These are phyloP conservation scores for Henckelia pumila DNA, from an alignment of 257 asterid genomes.

Conservation along the genomic window DNA sequence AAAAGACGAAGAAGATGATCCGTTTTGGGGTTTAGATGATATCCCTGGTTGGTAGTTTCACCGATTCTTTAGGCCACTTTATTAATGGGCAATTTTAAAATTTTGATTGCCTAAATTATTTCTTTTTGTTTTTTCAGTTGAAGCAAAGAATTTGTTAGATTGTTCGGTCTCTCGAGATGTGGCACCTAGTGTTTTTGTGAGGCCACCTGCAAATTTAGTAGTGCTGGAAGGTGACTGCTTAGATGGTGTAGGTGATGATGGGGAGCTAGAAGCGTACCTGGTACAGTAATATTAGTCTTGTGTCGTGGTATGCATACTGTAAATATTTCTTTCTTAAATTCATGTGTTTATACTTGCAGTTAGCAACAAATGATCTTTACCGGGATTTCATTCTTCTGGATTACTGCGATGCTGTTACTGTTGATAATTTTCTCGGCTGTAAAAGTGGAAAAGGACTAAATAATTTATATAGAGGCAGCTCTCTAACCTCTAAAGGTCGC, in stretches of 20 bases:
- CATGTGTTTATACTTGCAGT: slow-evolving; percentile 45
- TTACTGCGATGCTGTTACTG: slow-evolving; percentile 64
- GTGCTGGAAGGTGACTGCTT: slow-evolving; percentile 98
- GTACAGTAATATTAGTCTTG: slow-evolving; percentile 35
- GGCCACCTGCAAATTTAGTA: slow-evolving; percentile 90
- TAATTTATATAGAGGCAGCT: slow-evolving; percentile 38
- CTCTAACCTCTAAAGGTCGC: slow-evolving; percentile 43
- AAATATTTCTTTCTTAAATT: slow-evolving; percentile 17
- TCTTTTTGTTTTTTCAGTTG: slow-evolving; percentile 51
- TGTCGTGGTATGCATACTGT: slow-evolving; percentile 3
- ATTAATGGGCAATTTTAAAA: slow-evolving; percentile 5
- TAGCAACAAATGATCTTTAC: slow-evolving; percentile 77
- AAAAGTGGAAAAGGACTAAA: slow-evolving; percentile 45
- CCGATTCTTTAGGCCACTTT: slow-evolving; percentile 16
- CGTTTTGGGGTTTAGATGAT: slow-evolving; percentile 79
- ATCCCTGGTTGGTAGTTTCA: slow-evolving; percentile 58
- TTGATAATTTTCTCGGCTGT: slow-evolving; percentile 52
- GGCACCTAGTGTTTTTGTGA: slow-evolving; percentile 42
- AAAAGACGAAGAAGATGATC: slow-evolving; percentile 50
- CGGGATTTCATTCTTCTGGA: slow-evolving; percentile 85
- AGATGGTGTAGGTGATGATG: slow-evolving; percentile 69
- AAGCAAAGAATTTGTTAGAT: slow-evolving; percentile 66
- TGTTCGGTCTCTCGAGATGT: slow-evolving; percentile 38
- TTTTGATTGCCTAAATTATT: slow-evolving; percentile 5
- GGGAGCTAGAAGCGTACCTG: slow-evolving; percentile 96